Conservation (phyloP, 768 basidiomycete species). For the Psilocybe azurescens region DNA sequence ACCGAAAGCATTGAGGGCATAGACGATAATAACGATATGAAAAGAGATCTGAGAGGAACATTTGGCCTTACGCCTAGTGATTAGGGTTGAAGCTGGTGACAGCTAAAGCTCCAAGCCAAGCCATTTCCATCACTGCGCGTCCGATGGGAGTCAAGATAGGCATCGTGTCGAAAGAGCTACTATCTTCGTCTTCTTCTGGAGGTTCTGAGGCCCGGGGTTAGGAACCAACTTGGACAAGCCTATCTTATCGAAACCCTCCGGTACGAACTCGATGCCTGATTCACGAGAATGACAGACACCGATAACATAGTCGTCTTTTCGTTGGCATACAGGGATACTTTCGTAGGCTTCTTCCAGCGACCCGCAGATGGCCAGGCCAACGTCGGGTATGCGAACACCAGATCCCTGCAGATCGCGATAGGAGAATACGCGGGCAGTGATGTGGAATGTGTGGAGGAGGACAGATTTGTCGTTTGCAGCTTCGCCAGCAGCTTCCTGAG, state of each 20-base stretch:
- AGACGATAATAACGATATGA: not conserved
- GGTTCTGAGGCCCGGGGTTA: conserved; percentile 26
- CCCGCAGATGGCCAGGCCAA: conserved; percentile 71
- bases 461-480: conserved; percentile 47
- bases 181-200: conserved; percentile 31
- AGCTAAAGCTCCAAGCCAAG: conserved; percentile 57
- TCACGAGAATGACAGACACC: conserved; percentile 68
- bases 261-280: conserved; percentile 77
- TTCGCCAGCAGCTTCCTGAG: conserved; percentile 44
- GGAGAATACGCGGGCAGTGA: conserved; percentile 74
- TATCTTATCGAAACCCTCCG: conserved; percentile 78
- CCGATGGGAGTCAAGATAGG: conserved; percentile 56
- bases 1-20: not conserved
- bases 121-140: conserved; percentile 60
- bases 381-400: conserved; percentile 75
- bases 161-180: conserved; percentile 42
- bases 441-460: conserved; percentile 68
- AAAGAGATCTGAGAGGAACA: not conserved
- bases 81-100: conserved; percentile 50
- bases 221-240: conserved; percentile 60
- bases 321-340: conserved; percentile 37
- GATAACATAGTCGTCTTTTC: conserved; percentile 49
- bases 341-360: conserved; percentile 58
- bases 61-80: not conserved
- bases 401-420: conserved; percentile 75